Evolutionary conservation across 2,329 filamentous ascomycete species (phyloP), one percentile per base, ranked within the genome.

Genomic region (Ophidiomyces ophidiicola): DNA sequence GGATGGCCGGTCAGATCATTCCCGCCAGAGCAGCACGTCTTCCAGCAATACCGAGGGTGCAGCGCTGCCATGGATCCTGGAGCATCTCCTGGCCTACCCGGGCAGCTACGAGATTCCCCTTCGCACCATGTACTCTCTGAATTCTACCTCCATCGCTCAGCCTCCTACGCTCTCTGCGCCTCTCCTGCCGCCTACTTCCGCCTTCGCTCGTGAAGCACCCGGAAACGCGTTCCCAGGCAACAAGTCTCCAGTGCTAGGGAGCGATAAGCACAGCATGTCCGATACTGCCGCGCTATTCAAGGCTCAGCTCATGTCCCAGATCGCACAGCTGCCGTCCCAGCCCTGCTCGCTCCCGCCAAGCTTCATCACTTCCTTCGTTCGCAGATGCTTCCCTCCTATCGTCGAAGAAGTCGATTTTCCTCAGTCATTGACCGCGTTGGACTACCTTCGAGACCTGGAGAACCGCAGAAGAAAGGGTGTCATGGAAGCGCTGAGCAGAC

Each of bases 81-180:
- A 76, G 42, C 72, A 76, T 53, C 65, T 76, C 42, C 59, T 78
- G 38, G 68, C 70, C 42, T 76, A 78, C 52, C 74, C 74, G 6
- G 69, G 67, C 50, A 71, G 66, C 48, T 79, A 80, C 52, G 76
- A 80, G 50, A 73, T 80, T 21, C 76, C 76, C 14, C 64, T 80
- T 19, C 71, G 76, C 42, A 78, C 74, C 46, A 79, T 80, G 72
- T 80, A 79, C 61, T 70, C 70, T 18, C 65, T 80, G 55, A 80
- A 80, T 53, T 75, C 70, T 45, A 68, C 70, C 12, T 67, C 73
- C 12, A 67, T 58, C 33, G 54, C 59, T 32, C 58, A 60, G 41
- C 54, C 57, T 19, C 49, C 46, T 48, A 41, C 48, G 47, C 17
- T 50, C 40, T 35, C 51, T 44, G 20, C 36, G 41, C 20, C 39